Base-by-base conservation (phyloP, 768 basidiomycete species). In the Russula foetens region DNA sequence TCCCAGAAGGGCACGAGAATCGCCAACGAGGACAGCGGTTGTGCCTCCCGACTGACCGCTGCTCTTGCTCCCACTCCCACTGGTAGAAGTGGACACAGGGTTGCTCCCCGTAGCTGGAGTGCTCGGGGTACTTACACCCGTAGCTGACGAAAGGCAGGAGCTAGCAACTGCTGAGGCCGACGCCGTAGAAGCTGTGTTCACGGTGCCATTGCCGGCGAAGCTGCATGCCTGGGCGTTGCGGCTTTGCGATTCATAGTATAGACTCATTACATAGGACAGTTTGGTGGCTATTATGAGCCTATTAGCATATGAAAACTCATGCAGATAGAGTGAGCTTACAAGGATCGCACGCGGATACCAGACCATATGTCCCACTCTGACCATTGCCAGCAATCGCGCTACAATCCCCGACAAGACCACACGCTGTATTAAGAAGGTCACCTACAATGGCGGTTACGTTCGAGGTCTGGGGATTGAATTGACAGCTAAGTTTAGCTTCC, bases 121-220 rank as follows among this genome's bases (percentile, higher is more conserved):
- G 28, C 77, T 78, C 4, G 89, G 89, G 9, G 82, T 80, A 70
- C 84, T 85, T 7, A 84, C 84, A 15, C 85, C 79, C 15, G 75
- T 71, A 17, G 86, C 81, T 68, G 77, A 84, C 21, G 88, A 70
- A 56, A 90, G 72, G 69, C 90, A 92, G 15, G 87, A 85, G 56
- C 75, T 80, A 24, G 80, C 85, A 43, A 81, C 86, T 39, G 75
- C 75, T 44, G 83, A 81, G 29, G 77, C 77, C 11, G 78, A 73
- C 17, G 71, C 69, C 7, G 85, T 69, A 31, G 86, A 78, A 17
- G 83, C 81, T 3, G 68, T 69, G 17, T 90, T 89, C 64, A 91
- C 76, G 17, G 90, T 91, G 6, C 85, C 93, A 69, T 97, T 97
- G 8, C 93, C 92, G 54, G 72, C 72, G 70, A 97, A 96, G 75